phyloP scores from a whole-genome alignment of 2,329 filamentous ascomycete species.

The Cercospora janseana region DNA sequence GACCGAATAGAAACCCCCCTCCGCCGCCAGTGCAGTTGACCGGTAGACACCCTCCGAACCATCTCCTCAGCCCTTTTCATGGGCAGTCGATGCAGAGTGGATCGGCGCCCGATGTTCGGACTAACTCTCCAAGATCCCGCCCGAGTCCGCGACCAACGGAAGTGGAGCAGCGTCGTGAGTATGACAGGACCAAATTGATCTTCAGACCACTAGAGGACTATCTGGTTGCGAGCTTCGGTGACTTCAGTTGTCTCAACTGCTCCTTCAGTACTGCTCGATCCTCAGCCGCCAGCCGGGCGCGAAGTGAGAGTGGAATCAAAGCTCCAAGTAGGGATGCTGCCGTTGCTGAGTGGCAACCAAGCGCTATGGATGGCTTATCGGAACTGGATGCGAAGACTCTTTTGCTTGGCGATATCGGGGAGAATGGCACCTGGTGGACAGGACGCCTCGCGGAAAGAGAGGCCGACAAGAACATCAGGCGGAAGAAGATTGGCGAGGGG shows the following conservation, averaged over 20 bases:
- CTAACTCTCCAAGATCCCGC: slow-evolving; percentile 26
- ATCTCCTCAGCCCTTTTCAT: slow-evolving; percentile 24
- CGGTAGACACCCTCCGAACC: slow-evolving; percentile 27
- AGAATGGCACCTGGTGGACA: slow-evolving; percentile 82
- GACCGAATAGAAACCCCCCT: slow-evolving; percentile 36
- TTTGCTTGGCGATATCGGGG: slow-evolving; percentile 70
- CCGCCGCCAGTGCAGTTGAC: slow-evolving; percentile 33
- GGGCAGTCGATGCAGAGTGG: slow-evolving; percentile 14
- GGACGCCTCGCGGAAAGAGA: slow-evolving; percentile 49
- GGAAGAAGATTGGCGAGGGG: slow-evolving; percentile 34
- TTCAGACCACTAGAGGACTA: slow-evolving; percentile 80
- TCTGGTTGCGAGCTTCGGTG: slow-evolving; percentile 65
- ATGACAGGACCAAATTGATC: slow-evolving; percentile 54
- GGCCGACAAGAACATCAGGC: slow-evolving; percentile 31
- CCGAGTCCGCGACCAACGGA: slow-evolving; percentile 33
- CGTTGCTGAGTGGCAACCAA: slow-evolving; percentile 21
- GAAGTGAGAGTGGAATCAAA: slow-evolving; percentile 47
- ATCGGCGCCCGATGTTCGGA: no score
- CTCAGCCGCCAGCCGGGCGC: slow-evolving; percentile 37
- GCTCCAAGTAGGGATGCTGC: slow-evolving; percentile 38
- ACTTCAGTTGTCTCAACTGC: slow-evolving; percentile 69
- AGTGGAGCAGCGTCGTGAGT: slow-evolving; percentile 31
- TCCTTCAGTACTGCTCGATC: slow-evolving; percentile 65
- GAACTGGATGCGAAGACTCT: slow-evolving; percentile 74
- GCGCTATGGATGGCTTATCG: slow-evolving; percentile 48